phyloP scores from a whole-genome alignment of 306 rosid species.

The Acacia acuminata region DNA sequence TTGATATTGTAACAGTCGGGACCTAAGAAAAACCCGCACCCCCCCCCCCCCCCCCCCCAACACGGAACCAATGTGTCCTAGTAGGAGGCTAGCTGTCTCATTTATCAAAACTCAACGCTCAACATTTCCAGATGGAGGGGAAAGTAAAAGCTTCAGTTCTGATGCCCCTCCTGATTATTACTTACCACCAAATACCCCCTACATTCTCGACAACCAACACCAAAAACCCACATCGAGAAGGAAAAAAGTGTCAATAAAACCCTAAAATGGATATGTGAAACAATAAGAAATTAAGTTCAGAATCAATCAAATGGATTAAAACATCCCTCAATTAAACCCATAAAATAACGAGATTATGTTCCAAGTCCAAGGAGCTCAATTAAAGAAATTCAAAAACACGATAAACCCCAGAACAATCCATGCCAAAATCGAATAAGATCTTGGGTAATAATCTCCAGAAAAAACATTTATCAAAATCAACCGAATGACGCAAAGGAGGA shows the following conservation, averaged over 20 bases:
- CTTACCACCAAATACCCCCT: slow-evolving; percentile 24
- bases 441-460: slow-evolving; percentile 34
- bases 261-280: slow-evolving; percentile 28
- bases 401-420: slow-evolving; percentile 29
- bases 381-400: slow-evolving; percentile 26
- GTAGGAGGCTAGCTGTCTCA: slow-evolving; percentile 12
- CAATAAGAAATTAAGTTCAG: slow-evolving; percentile 20
- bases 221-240: slow-evolving; percentile 40
- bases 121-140: neutral
- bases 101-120: slow-evolving; percentile 13
- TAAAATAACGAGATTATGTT: slow-evolving; percentile 40
- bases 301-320: slow-evolving; percentile 36
- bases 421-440: slow-evolving; percentile 41
- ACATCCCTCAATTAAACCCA: slow-evolving; percentile 9
- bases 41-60: no score
- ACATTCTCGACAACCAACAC: slow-evolving; percentile 26
- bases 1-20: slow-evolving; percentile 18
- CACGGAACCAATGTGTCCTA: slow-evolving; percentile 21
- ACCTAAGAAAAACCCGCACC: slow-evolving; percentile 9
- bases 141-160: slow-evolving; percentile 4
- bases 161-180: slow-evolving; percentile 4
- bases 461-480: slow-evolving; percentile 49
- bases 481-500: slow-evolving; percentile 32
- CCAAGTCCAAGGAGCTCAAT: slow-evolving; percentile 36
- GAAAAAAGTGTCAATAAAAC: slow-evolving; percentile 42